A percentile compares a stretch with the other conserved stretches of the same genome.
Evolutionary conservation across 768 basidiomycete species (phyloP).

Genomic region (Russula ochroleuca): DNA sequence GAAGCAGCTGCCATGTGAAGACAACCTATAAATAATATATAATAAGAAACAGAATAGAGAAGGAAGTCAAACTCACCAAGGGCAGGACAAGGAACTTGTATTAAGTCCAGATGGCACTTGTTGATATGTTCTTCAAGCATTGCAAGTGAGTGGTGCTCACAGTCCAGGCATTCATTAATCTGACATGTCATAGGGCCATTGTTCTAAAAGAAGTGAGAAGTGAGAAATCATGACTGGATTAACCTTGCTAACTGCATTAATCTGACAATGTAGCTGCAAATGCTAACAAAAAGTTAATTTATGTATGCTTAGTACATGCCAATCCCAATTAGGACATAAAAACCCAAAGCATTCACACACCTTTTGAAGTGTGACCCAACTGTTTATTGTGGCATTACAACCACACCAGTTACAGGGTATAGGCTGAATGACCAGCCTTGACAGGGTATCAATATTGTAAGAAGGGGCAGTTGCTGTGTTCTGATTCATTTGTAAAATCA

Average conservation of each 20-base stretch:
- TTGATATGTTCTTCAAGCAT: conserved; percentile 7
- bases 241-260: not conserved
- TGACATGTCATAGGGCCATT: conserved; percentile 1
- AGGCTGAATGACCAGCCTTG: conserved; percentile 28
- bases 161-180: not conserved
- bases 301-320: not conserved
- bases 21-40: conserved; percentile 3
- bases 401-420: conserved; percentile 14
- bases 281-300: not conserved
- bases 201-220: not conserved
- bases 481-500: not conserved
- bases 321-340: not conserved
- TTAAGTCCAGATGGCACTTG: not conserved
- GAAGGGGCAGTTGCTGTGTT: not conserved
- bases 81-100: conserved; percentile 13
- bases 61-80: not conserved
- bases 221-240: not conserved
- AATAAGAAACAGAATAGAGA: not conserved
- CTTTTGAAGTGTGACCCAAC: conserved; percentile 17
- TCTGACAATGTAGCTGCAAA: conserved; percentile 8
- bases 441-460: conserved; percentile 1
- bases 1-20: not conserved
- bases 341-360: not conserved
- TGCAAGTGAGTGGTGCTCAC: conserved; percentile 4
- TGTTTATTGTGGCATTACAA: conserved; percentile 14